Percentiles rank a stretch among this genome's conserved stretches.
phyloP scores from a whole-genome alignment of 257 asterid species.

The Gardenia jasminoides region DNA sequence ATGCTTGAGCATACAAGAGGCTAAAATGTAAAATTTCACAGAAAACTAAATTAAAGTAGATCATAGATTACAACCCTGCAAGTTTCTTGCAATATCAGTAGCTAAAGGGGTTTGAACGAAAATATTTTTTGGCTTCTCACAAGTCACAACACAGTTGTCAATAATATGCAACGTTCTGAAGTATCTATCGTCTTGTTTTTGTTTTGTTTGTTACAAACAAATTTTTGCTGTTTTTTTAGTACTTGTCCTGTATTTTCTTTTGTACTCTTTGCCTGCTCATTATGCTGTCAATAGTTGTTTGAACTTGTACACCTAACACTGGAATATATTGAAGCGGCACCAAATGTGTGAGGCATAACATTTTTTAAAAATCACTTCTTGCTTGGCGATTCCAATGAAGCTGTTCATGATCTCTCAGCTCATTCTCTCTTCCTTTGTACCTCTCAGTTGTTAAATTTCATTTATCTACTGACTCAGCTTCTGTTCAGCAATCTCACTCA shows the following conservation, averaged over 20 bases:
- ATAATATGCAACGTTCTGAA: not conserved
- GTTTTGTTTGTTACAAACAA: slow-evolving; percentile 18
- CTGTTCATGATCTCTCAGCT: not conserved
- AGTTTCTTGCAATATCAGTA: not conserved
- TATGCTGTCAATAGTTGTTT: not conserved
- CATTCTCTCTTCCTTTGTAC: not conserved
- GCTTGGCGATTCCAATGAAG: not conserved
- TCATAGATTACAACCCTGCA: not conserved
- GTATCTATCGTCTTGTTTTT: not conserved
- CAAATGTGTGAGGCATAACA: not conserved
- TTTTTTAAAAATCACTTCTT: not conserved
- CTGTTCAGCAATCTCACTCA: not conserved
- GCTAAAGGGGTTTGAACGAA: not conserved
- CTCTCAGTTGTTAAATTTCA: not conserved
- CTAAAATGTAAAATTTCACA: slow-evolving; percentile 3
- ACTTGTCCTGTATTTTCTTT: slow-evolving; percentile 5
- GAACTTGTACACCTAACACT: not conserved
- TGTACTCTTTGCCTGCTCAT: slow-evolving; percentile 8
- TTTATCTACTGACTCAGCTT: not conserved
- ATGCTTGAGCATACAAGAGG: not conserved
- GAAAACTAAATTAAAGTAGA: not conserved
- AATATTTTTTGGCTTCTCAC: not conserved
- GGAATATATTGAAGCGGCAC: slow-evolving; percentile 20
- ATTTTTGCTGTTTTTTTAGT: slow-evolving; percentile 9
- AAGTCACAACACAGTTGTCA: slow-evolving; percentile 14